Conservation (phyloP, 306 rosid species). For the Prosopis cineraria region DNA sequence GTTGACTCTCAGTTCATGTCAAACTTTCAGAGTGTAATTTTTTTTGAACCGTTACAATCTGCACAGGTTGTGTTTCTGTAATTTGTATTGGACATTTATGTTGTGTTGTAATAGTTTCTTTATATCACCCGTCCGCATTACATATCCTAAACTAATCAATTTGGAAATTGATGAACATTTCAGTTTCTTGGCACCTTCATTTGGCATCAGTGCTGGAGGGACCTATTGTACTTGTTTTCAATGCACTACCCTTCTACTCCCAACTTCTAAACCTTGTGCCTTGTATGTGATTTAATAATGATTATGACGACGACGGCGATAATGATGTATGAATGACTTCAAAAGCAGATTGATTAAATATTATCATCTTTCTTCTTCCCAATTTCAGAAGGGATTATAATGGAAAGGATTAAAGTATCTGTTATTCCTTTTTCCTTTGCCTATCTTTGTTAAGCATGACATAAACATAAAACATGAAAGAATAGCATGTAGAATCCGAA, state of each 20-base stretch:
- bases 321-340: neutral
- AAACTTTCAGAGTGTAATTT: no score
- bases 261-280: neutral
- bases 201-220: neutral
- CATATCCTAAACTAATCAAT: no score
- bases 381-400: neutral
- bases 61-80: neutral
- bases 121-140: no score
- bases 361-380: neutral
- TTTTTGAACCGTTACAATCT: neutral
- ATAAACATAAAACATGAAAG: neutral
- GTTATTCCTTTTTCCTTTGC: conserved; percentile 1
- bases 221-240: neutral
- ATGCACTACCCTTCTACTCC: neutral
- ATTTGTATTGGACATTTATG: neutral
- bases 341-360: neutral
- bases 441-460: neutral
- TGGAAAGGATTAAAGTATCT: neutral
- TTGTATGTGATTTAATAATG: neutral
- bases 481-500: neutral
- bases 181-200: neutral
- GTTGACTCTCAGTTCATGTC: no score
- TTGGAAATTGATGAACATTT: no score
- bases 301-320: neutral
- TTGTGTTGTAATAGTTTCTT: neutral